Percentiles rank a stretch among this genome's conserved stretches.
These are phyloP conservation scores for Alloteropsis semialata DNA, from an alignment of 176 grass and related monocot species.

Conservation along the genomic window DNA sequence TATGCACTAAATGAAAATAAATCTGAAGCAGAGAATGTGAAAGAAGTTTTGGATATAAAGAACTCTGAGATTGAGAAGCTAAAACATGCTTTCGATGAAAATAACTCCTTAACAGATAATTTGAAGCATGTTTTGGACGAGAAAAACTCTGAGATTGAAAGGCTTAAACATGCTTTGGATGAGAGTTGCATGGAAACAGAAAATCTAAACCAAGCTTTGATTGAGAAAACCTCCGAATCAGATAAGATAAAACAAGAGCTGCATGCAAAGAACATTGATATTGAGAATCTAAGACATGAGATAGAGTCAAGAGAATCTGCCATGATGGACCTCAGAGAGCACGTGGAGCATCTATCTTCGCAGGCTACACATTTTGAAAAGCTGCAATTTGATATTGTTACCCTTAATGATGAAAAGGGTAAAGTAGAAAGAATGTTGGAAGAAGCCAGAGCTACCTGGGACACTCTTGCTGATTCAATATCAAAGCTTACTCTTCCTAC, in stretches of 20 bases:
- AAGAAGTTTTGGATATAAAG: conserved; percentile 17
- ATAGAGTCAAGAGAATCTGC: conserved; percentile 54
- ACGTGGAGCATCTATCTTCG: conserved; percentile 53
- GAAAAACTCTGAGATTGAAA: conserved; percentile 30
- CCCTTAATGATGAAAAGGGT: conserved; percentile 51
- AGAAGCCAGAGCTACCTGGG: conserved; percentile 47
- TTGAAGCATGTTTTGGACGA: conserved; percentile 30
- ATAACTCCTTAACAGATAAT: conserved; percentile 44
- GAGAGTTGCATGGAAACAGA: conserved; percentile 50
- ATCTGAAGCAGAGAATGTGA: conserved; percentile 37
- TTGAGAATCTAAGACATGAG: conserved; percentile 52
- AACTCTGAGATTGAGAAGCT: conserved; percentile 32
- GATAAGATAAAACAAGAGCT: conserved; percentile 37
- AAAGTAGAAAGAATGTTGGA: conserved; percentile 56
- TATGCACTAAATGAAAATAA: conserved; percentile 47
- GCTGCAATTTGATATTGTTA: conserved; percentile 52
- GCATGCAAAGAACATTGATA: conserved; percentile 18
- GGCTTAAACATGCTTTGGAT: conserved; percentile 42
- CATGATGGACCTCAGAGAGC: conserved; percentile 52
- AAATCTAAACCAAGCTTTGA: conserved; percentile 42
- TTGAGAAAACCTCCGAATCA: conserved; percentile 23
- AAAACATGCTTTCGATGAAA: conserved; percentile 27
- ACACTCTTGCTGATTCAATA: conserved; percentile 55
- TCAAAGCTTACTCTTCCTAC: conserved; percentile 53
- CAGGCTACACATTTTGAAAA: conserved; percentile 45